These are phyloP conservation scores for Rheum nobile DNA, from an alignment of 148 eudicot genomes.

Conservation along the genomic window DNA sequence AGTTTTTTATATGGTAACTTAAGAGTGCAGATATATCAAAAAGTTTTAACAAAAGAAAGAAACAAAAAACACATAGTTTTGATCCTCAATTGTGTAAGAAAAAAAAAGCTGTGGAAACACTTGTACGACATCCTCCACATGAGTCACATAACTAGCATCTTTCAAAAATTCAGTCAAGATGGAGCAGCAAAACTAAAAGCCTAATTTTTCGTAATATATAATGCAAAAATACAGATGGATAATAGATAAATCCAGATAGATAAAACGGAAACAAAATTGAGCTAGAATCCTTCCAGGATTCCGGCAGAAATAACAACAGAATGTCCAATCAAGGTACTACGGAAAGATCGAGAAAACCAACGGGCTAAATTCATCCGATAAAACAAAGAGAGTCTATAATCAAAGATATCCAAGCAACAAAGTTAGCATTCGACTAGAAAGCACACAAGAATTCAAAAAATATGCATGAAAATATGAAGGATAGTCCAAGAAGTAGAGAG, in stretches of 20 bases:
- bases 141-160: neutral
- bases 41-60: neutral
- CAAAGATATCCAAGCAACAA: neutral
- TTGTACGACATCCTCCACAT: neutral
- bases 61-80: neutral
- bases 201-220: neutral
- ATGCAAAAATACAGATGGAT: neutral
- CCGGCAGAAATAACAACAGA: neutral
- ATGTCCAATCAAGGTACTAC: neutral
- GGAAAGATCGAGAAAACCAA: neutral
- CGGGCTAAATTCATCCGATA: neutral
- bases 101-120: neutral
- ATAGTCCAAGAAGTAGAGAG: neutral
- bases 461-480: neutral
- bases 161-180: neutral
- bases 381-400: neutral
- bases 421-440: neutral
- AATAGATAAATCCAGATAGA: neutral
- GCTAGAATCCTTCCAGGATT: neutral
- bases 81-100: neutral
- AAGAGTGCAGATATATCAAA: neutral
- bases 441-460: neutral
- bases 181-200: neutral
- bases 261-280: too few relatives aligned
- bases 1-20: neutral